Evolutionary conservation across 1,284 basidiomycete species (phyloP), one percentile per base, ranked within the genome.

Genomic region (Neolentinus lepideus): DNA sequence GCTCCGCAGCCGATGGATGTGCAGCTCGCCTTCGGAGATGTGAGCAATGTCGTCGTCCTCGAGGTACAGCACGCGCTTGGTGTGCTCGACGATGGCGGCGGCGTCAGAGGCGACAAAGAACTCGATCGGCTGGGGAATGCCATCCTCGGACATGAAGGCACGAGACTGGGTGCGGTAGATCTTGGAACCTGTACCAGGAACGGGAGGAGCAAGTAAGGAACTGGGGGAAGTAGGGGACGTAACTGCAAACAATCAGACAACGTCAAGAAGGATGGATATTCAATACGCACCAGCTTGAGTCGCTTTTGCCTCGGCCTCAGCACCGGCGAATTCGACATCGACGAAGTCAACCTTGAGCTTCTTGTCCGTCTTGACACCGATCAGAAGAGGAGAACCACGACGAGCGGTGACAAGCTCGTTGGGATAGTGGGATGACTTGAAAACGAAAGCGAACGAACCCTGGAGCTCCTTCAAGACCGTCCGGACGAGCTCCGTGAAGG

Each of bases 301-400:
- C 47, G 71, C 74, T 59, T 79, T 77, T 57, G 75, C 75, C 60
- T 87, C 87, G 57, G 73, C 75, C 60, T 87, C 87, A 57, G 73
- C 79, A 48, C 85, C 86, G 36, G 90, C 83, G 66, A 97, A 86
- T 71, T 99, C 95, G 59, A 99, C 97, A 72, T 99, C 97, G 56
- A 99, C 96, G 69, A 99, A 99, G 78, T 99, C 97, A 52, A 98
- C 96, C 80, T 99, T 99, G 70, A 99, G 84, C 76, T 99, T 99
- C 82, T 96, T 95, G 71, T 99, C 96, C 33, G 97, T 98, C 88
- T 99, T 99, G 71, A 99, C 96, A 78, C 97, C 97, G 67, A 99
- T 89, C 57, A 99, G 75, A 26, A 99, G 85, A 24, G 97, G 97
- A 26, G 96, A 99, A 66, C 97, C 97, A 66, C 97, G 92, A 65